Conservation (phyloP, 2,329 filamentous ascomycete genomes). For the Emmonsiellopsis sp. region DNA sequence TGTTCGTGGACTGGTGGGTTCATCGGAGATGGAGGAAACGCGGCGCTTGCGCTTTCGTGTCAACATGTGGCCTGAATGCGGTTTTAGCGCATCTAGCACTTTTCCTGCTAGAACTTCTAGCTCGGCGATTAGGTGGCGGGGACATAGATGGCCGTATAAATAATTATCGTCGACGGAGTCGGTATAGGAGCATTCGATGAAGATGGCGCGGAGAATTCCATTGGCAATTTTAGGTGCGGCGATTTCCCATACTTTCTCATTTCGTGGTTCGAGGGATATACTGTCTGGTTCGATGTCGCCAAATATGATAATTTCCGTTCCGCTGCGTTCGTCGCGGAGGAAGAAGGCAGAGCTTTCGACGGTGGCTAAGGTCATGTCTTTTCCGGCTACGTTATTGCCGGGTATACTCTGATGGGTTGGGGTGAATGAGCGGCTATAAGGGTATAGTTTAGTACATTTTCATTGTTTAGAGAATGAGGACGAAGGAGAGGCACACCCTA, state of each 20-base stretch:
- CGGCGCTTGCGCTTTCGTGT: conserved; percentile 33
- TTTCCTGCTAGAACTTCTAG: conserved; percentile 60
- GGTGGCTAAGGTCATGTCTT: conserved; percentile 14
- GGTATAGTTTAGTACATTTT: neutral
- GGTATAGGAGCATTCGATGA: conserved; percentile 93
- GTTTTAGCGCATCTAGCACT: conserved; percentile 48
- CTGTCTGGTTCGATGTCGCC: conserved; percentile 92
- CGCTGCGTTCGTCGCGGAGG: conserved; percentile 63
- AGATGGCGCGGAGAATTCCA: conserved; percentile 66
- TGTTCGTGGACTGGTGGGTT: conserved; percentile 6
- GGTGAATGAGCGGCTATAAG: neutral
- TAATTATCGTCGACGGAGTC: conserved; percentile 66
- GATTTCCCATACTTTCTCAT: conserved; percentile 73
- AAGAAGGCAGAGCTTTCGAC: conserved; percentile 86
- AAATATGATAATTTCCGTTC: conserved; percentile 79
- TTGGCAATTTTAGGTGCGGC: conserved; percentile 74
- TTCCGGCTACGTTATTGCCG: neutral
- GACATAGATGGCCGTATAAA: conserved; percentile 82
- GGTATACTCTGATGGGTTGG: neutral
- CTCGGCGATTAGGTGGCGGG: conserved; percentile 72
- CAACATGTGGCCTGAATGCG: conserved; percentile 22
- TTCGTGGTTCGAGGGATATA: conserved; percentile 71
- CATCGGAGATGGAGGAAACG: conserved; percentile 6
- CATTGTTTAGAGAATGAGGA: neutral
- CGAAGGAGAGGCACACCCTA: conserved; percentile 16